phyloP scores from a whole-genome alignment of 768 basidiomycete species.

The Suillus decipiens region DNA sequence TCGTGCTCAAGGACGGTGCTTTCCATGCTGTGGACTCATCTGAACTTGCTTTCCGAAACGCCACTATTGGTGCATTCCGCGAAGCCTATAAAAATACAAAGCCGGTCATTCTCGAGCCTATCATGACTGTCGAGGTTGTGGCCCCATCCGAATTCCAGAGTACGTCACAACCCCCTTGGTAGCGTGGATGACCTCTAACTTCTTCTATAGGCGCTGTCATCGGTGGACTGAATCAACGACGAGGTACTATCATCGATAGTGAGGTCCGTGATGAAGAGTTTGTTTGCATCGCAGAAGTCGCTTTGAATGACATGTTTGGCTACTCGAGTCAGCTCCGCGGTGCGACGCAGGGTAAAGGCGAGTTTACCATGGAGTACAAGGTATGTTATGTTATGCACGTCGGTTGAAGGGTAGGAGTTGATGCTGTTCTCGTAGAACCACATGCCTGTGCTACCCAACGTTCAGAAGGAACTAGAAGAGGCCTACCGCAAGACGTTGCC shows the following conservation, averaged over 20 bases:
- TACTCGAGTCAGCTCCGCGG: conserved; percentile 94
- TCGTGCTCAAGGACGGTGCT: conserved; percentile 89
- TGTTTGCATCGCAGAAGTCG: conserved; percentile 86
- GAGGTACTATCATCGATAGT: conserved; percentile 93
- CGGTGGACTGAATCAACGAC: conserved; percentile 88
- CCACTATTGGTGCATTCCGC: conserved; percentile 89
- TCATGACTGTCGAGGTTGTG: conserved; percentile 98
- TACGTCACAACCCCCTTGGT: conserved; percentile 29
- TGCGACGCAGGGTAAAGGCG: conserved; percentile 95
- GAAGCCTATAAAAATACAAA: conserved; percentile 79
- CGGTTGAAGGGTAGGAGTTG: conserved; percentile 1
- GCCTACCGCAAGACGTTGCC: conserved; percentile 80
- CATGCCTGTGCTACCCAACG: conserved; percentile 77
- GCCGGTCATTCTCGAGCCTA: conserved; percentile 91
- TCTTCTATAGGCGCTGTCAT: conserved; percentile 71
- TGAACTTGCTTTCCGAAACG: conserved; percentile 91
- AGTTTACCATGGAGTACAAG: conserved; percentile 82
- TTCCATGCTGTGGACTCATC: conserved; percentile 96
- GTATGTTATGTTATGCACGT: conserved; percentile 44
- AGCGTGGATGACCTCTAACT: conserved; percentile 9
- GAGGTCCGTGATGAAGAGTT: conserved; percentile 98
- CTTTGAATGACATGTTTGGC: conserved; percentile 97
- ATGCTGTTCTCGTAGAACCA: conserved; percentile 54
- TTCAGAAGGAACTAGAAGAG: conserved; percentile 89
- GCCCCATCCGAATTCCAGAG: conserved; percentile 97